Conservation (phyloP, 148 eudicot species). For the Selenicereus undatus region DNA sequence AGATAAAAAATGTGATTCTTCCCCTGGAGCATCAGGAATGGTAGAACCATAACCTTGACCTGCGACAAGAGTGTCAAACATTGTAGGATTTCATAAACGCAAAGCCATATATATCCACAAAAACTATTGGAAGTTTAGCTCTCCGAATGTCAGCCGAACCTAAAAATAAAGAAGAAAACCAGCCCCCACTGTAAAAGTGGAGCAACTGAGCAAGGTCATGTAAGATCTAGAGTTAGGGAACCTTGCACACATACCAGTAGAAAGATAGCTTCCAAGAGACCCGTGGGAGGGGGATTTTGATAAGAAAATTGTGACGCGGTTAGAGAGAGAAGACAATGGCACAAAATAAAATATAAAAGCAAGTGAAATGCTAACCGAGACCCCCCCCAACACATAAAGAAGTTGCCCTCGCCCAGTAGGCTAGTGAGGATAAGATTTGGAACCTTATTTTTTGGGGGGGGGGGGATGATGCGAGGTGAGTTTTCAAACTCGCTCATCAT, state of each 20-base stretch:
- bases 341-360: no score
- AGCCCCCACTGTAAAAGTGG: background rate
- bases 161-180: background rate
- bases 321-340: no score
- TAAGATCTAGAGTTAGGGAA: background rate
- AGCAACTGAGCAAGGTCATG: background rate
- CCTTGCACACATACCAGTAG: background rate
- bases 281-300: no score
- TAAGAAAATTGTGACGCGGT: no score
- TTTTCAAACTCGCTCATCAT: background rate
- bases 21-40: constrained; percentile 67
- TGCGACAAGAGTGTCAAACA: constrained; percentile 14
- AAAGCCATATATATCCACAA: background rate
- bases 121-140: background rate
- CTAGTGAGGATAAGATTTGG: background rate
- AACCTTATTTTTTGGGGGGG: background rate
- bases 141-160: background rate
- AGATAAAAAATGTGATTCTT: constrained; percentile 57
- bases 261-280: no score
- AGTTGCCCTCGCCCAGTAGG: background rate
- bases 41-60: constrained; percentile 68
- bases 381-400: background rate
- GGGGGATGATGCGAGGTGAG: background rate
- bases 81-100: background rate
- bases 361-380: background rate